A percentile compares a stretch with the other conserved stretches of the same genome.
Evolutionary conservation across 441 rosid genomes (phyloP).

Genomic region (Arabidopsis lyrata): DNA sequence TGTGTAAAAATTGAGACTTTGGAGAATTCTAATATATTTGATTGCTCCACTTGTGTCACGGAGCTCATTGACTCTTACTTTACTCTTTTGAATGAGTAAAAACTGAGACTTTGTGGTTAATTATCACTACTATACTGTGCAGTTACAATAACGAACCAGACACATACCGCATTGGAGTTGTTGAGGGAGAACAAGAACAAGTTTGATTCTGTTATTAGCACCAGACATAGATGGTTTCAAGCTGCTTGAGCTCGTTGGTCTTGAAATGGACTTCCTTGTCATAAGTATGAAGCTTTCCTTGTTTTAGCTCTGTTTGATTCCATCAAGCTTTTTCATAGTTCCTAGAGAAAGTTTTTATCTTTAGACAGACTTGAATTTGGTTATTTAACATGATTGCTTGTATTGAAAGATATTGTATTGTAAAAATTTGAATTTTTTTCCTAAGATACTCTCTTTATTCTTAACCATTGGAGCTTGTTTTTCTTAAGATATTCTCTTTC

Average conservation of each 20-base stretch:
- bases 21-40: not conserved
- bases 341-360: not conserved
- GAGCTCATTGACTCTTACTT: not conserved
- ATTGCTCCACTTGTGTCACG: not conserved
- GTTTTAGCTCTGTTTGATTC: not conserved
- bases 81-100: slow-evolving; percentile 3
- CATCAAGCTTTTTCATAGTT: slow-evolving; percentile 18
- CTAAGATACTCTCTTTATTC: too few relatives aligned
- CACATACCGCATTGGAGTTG: slow-evolving; percentile 58
- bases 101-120: not conserved
- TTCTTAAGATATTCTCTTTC: too few relatives aligned
- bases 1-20: slow-evolving; percentile 6
- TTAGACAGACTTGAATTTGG: not conserved
- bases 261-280: slow-evolving; percentile 76
- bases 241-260: slow-evolving; percentile 73
- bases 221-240: slow-evolving; percentile 82
- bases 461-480: too few relatives aligned
- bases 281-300: slow-evolving; percentile 53
- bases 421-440: too few relatives aligned
- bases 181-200: slow-evolving; percentile 66
- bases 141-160: slow-evolving; percentile 66
- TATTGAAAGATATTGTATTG: too few relatives aligned
- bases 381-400: not conserved
- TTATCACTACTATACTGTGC: slow-evolving; percentile 30
- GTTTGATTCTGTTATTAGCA: slow-evolving; percentile 73